Base-by-base conservation (phyloP, 169 alveolate genomes). In the Cyclospora cayetanensis region DNA sequence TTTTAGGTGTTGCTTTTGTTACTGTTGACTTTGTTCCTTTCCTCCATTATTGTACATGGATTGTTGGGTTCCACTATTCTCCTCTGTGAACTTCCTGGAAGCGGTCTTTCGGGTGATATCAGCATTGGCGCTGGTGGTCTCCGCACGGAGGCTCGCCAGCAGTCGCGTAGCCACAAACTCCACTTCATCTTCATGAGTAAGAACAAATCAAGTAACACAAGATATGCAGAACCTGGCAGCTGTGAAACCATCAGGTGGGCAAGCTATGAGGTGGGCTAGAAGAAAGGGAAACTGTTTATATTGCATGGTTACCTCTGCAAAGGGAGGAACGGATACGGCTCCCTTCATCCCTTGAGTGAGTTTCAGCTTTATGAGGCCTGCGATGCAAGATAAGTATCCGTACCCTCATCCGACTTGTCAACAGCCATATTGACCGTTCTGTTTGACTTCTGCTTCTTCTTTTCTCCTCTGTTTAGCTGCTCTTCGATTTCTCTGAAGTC, bases 351-450 rank as follows among this genome's bases (percentile, higher is more conserved):
- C n/a, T n/a, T n/a, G n/a, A n/a, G n/a, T n/a, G n/a, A n/a, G n/a
- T n/a, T n/a, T n/a, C n/a, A n/a, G n/a, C n/a, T n/a, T n/a, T n/a
- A n/a, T n/a, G n/a, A n/a, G n/a, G n/a, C n/a, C n/a, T n/a, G n/a
- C n/a, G n/a, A n/a, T n/a, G n/a, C n/a, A n/a, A 63, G 22, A n/a
- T 0, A 74, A 9, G 34, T n/a, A 34, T 12, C 41, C 80, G 27
- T 15, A 77, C 87, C 87, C 46, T 77, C 87, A 35, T 41, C 43
- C 31, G 39, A 25, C 9, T 77, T 43, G 2, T 77, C 87, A 46
- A 77, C 50, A 46, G 87, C 87, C 70, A 77, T 43, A 43, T 77
- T 77, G 50, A 77, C 70, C 31, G 87, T 77, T 31, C 87, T 41
- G 68, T 41, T n/a, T 1, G 87, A 12, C 41, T 77, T 77, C 12